Base-by-base conservation (phyloP, 306 rosid genomes). In the Lablab purpureus region DNA sequence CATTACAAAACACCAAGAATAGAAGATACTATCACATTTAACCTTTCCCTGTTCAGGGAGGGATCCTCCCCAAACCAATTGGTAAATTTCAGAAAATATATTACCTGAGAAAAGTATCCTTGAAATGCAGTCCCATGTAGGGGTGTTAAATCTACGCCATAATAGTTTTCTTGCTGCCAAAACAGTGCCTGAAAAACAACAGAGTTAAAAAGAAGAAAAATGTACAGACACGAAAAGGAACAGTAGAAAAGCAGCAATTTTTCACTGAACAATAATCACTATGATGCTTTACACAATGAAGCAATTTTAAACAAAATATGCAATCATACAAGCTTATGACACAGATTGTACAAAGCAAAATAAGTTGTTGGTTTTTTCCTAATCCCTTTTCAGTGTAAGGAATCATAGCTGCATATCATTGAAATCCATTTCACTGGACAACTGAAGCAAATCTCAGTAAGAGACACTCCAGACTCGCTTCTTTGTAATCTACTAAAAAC, bases 81-180 rank as follows among this genome's bases (percentile, higher is more conserved):
- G 60, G 18, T 64, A 55, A 75, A 71, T 63, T 65, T 71, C 60
- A 23, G 23, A 83, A 73, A 67, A 58, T 66, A 59, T 49, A n/a
- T 75, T 18, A 94, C 98, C 97, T 92, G 97, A 67, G 98, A 90
- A 85, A 94, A 94, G 76, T 91, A 91, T 83, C 97, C 99, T 69
- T 92, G 89, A 77, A 91, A 94, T 55, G 99, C 99, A 46, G 99
- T 86, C 71, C 89, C 95, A 50, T 92, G 89, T 84, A 94, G 87
- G 51, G 89, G 91, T 36, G 91, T 90, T 92, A 95, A 91, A 89
- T 95, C 91, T 81, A 95, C 98, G 68, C 99, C 99, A 64, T 86
- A 95, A 77, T 93, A 95, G 81, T 88, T 93, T 69, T 91, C 96
- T 73, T 95, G 99, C 89, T 93, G 99, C 98, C 98, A 95, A 87